Evolutionary conservation across 345 rosid genomes (phyloP).

Genomic region (Orychophragmus violaceus): DNA sequence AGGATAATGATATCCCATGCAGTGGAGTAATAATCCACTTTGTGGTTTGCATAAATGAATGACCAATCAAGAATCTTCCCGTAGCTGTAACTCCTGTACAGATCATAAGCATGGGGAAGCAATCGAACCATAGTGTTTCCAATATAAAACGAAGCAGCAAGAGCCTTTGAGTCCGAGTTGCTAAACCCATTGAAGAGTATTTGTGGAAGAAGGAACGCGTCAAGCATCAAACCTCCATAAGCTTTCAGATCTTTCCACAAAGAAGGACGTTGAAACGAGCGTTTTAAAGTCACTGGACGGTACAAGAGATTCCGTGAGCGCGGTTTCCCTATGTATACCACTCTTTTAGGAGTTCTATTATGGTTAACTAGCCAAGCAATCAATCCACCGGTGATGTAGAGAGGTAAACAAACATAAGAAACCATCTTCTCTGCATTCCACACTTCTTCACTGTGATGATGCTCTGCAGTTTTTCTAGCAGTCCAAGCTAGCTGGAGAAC

Average conservation of each 20-base stretch:
- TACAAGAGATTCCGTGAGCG: neutral
- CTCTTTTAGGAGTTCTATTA: slow-evolving; percentile 25
- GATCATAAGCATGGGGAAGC: slow-evolving; percentile 87
- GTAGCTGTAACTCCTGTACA: slow-evolving; percentile 60
- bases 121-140: slow-evolving; percentile 60
- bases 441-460: slow-evolving; percentile 21
- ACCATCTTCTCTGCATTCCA: slow-evolving; percentile 73
- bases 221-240: slow-evolving; percentile 74
- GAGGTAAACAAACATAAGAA: slow-evolving; percentile 44
- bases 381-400: slow-evolving; percentile 57
- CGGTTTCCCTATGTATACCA: slow-evolving; percentile 17
- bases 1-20: slow-evolving; percentile 78
- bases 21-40: slow-evolving; percentile 68
- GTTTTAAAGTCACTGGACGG: slow-evolving; percentile 4
- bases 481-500: slow-evolving; percentile 78
- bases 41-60: slow-evolving; percentile 73
- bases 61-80: slow-evolving; percentile 51
- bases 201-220: slow-evolving; percentile 78
- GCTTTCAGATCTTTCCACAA: slow-evolving; percentile 62
- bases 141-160: slow-evolving; percentile 46
- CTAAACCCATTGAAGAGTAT: slow-evolving; percentile 60
- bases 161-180: slow-evolving; percentile 42
- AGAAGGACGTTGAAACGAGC: slow-evolving; percentile 36
- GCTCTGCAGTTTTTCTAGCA: slow-evolving; percentile 41
- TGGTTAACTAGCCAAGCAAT: slow-evolving; percentile 53